These are phyloP conservation scores for Ilyonectria robusta DNA, from an alignment of 2,329 filamentous ascomycete genomes.

Conservation along the genomic window DNA sequence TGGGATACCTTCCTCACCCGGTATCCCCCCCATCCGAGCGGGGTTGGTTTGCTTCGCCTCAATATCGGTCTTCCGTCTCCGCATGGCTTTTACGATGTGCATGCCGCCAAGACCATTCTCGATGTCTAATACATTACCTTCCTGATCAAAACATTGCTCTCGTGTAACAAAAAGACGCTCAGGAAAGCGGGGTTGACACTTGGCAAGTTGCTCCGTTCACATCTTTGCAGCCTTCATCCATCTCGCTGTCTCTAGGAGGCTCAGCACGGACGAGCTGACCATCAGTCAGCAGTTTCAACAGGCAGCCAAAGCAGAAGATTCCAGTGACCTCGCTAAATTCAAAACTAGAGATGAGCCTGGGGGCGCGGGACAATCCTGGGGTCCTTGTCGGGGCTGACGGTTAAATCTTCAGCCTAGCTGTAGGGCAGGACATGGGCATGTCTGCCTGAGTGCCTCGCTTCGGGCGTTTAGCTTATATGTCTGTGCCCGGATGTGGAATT, in stretches of 20 bases:
- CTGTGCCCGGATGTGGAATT: not conserved
- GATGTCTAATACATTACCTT: not conserved
- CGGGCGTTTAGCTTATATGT: not conserved
- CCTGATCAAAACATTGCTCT: not conserved
- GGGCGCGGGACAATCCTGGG: not conserved
- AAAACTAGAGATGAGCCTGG: not conserved
- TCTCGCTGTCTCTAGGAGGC: not conserved
- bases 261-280: not conserved
- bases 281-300: not conserved
- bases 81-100: not conserved
- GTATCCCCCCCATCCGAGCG: not conserved
- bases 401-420: not conserved
- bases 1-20: not conserved
- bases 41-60: conserved; percentile 10
- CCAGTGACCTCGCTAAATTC: not conserved
- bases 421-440: not conserved
- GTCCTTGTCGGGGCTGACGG: not conserved
- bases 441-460: not conserved
- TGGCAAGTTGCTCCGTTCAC: not conserved
- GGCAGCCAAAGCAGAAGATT: not conserved
- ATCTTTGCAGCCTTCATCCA: not conserved
- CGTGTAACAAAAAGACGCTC: not conserved
- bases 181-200: too few species aligned
- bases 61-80: not conserved
- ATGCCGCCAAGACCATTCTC: not conserved